These are phyloP conservation scores for Balamuthia mandrillaris DNA, from an alignment of 208 protist species.

Conservation along the genomic window DNA sequence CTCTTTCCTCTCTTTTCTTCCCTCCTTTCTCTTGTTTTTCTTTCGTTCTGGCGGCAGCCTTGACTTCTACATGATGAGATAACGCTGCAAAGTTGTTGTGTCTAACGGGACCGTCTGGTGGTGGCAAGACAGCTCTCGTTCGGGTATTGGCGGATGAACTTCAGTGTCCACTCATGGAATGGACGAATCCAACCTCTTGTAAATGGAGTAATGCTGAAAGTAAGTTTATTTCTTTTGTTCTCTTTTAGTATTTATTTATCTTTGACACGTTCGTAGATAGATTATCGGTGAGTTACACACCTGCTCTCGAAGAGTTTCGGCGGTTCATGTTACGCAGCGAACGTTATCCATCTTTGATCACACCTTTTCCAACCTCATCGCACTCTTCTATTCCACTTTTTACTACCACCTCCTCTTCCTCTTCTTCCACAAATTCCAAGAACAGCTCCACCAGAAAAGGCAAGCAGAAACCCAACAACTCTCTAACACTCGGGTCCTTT, in stretches of 20 bases:
- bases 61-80: too few species aligned
- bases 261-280: neutral
- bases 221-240: neutral
- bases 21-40: too few species aligned
- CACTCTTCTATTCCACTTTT: neutral
- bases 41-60: too few species aligned
- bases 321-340: neutral
- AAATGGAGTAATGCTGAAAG: neutral
- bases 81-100: neutral
- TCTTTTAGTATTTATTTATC: neutral
- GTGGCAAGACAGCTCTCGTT: neutral
- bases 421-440: neutral
- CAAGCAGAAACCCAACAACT: neutral
- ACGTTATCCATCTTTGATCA: neutral
- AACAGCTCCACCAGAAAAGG: neutral
- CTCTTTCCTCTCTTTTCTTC: too few species aligned
- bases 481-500: neutral
- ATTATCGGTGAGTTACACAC: neutral
- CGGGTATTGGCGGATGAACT: neutral
- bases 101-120: neutral
- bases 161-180: neutral
- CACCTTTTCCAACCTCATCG: too few species aligned
- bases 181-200: constrained; percentile 5
- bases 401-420: neutral
- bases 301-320: neutral